phyloP scores from a whole-genome alignment of 192 early-diverging fungal species.

The Linnemannia elongata region DNA sequence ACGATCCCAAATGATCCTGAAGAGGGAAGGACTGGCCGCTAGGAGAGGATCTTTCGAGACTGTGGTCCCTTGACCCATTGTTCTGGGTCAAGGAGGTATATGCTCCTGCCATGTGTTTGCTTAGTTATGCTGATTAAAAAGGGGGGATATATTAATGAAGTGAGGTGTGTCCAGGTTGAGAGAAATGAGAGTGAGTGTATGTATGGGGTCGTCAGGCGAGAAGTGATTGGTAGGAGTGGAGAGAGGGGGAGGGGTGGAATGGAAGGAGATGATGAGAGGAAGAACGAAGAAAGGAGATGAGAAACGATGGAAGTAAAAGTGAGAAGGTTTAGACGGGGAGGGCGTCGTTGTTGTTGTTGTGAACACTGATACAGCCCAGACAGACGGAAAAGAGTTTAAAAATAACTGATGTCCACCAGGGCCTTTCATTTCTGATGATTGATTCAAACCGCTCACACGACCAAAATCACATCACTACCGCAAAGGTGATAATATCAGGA shows the following conservation, averaged over 20 bases:
- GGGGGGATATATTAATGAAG: no score
- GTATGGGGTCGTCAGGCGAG: not conserved
- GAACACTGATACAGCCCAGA: not conserved
- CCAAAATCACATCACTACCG: no score
- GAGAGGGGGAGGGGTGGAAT: no score
- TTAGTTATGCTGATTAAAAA: not conserved
- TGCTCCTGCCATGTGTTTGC: constrained; percentile 17
- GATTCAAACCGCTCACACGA: no score
- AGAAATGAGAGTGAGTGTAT: not conserved
- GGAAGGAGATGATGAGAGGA: not conserved
- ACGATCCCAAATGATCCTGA: not conserved
- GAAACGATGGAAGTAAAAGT: not conserved
- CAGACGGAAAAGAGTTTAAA: not conserved
- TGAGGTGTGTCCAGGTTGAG: no score
- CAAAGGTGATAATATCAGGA: no score
- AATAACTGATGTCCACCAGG: not conserved
- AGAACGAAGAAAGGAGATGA: not conserved
- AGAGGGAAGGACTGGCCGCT: constrained; percentile 6
- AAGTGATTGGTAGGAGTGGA: not conserved
- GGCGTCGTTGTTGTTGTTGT: not conserved
- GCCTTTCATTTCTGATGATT: not conserved
- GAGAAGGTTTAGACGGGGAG: not conserved
- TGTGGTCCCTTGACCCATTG: not conserved
- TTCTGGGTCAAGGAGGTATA: constrained; percentile 16
- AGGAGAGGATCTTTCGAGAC: not conserved